These are phyloP conservation scores for Xylariaceae sp. DNA, from an alignment of 2,329 filamentous ascomycete species.

Conservation along the genomic window DNA sequence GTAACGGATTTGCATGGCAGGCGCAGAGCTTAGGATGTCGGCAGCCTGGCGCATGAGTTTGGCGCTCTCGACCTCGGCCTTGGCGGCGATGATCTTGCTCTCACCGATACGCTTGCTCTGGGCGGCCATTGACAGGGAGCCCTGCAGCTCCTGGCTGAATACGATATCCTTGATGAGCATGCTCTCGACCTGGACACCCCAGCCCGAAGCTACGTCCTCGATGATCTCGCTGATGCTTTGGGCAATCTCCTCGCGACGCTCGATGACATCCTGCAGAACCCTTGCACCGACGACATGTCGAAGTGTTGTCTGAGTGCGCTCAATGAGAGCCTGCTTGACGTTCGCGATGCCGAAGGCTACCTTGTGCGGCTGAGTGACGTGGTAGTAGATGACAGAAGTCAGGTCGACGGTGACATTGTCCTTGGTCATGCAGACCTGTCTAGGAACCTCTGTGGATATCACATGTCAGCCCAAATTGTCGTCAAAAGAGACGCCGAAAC, in stretches of 20 bases:
- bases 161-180: conserved; percentile 99
- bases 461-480: conserved; percentile 1
- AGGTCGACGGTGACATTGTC: conserved; percentile 94
- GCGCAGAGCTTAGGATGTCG: conserved; percentile 85
- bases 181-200: conserved; percentile 94
- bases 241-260: conserved; percentile 94
- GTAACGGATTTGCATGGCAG: conserved; percentile 97
- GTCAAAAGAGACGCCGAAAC: background rate
- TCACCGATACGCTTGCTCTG: conserved; percentile 98
- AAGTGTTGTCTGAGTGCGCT: conserved; percentile 96
- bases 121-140: conserved; percentile 94
- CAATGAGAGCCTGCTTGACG: conserved; percentile 90
- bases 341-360: conserved; percentile 95
- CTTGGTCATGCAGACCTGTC: conserved; percentile 99
- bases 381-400: conserved; percentile 98
- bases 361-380: conserved; percentile 92
- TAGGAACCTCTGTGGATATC: conserved; percentile 65
- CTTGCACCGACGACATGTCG: conserved; percentile 95
- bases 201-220: conserved; percentile 86
- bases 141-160: conserved; percentile 92
- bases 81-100: conserved; percentile 95
- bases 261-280: conserved; percentile 95
- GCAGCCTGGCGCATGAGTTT: conserved; percentile 92
- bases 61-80: conserved; percentile 93
- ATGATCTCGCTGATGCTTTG: conserved; percentile 96